Evolutionary conservation across 2,329 filamentous ascomycete genomes (phyloP).

Genomic region (Colletotrichum simmondsii): DNA sequence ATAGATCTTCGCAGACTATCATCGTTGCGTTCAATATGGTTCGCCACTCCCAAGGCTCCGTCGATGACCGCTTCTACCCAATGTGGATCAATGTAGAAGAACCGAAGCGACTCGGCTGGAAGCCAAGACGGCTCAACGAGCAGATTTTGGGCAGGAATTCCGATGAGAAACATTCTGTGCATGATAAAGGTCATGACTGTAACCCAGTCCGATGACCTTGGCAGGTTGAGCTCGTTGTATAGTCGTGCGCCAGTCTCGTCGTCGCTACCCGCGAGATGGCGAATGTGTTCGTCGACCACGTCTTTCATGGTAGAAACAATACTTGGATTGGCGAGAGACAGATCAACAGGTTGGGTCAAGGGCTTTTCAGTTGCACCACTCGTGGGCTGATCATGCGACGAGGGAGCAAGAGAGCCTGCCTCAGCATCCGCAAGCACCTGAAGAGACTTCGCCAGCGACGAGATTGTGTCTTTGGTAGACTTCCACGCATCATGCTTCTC

Average conservation of each 20-base stretch:
- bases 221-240: constrained; percentile 44
- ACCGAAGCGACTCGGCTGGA: constrained; percentile 46
- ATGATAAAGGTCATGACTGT: constrained; percentile 48
- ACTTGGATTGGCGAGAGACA: too few species aligned
- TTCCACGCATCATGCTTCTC: background rate
- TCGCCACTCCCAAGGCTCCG: constrained; percentile 50
- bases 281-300: too few species aligned
- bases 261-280: too few species aligned
- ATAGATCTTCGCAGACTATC: too few species aligned
- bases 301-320: too few species aligned
- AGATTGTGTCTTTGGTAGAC: background rate
- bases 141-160: constrained; percentile 53
- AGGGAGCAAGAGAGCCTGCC: too few species aligned
- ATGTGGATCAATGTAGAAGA: constrained; percentile 50
- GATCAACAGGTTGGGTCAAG: too few species aligned
- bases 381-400: too few species aligned
- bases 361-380: too few species aligned
- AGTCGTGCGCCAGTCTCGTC: constrained; percentile 19
- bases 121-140: constrained; percentile 46
- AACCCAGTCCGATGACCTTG: constrained; percentile 46
- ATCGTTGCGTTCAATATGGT: constrained; percentile 38
- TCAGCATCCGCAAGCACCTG: too few species aligned
- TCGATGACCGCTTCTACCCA: constrained; percentile 53
- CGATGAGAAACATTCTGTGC: constrained; percentile 48
- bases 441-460: constrained; percentile 30